Evolutionary conservation across 2,329 filamentous ascomycete genomes (phyloP), one percentile per base, ranked within the genome.

Genomic region (Aureobasidium mangrovei): DNA sequence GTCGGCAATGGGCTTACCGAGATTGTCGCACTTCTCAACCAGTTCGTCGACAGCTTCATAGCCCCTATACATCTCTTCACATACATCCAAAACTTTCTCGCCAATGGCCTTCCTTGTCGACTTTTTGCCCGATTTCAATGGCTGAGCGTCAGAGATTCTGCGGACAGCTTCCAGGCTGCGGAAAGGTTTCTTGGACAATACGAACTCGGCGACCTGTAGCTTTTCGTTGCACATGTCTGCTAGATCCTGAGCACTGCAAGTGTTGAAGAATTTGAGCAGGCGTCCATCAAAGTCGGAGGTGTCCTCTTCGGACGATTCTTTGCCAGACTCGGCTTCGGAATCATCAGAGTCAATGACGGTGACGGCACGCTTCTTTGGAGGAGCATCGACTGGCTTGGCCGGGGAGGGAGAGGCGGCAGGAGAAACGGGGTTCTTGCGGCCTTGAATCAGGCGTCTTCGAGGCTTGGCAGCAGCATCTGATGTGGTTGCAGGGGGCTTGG

Each of bases 41-140:
- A 96, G 79, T 41, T 84, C 78, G 68, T 95, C 91, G 51, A 96
- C 88, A 24, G 88, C 88, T 59, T 86, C 79, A 61, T 93, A 91
- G 0, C 87, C 87, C 18, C 78, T 78, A 71, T 86, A 84, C 77
- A 94, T 95, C 27, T 87, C 81, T 33, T 80, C 65, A 46, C 82
- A 83, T 48, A 80, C 79, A 46, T 87, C 81, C 5, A 86, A 78
- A 53, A 87, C 77, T 62, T 78, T 82, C 53, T 85, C 81, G 1
- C 85, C 85, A 58, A 86, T 77, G 2, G 59, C 56, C 58, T 77
- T 77, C 35, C 75, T 76, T 1, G 72, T 67, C 69, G 60, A 72
- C 54, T 72, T 75, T 63, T 77, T 81, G 18, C 74, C 74, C 48
- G 71, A 74, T 60, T 75, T 83, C 60, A 68, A 76, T 72, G 72